Conservation (phyloP, 2,329 filamentous ascomycete species). For the Trichoderma oligosporum region DNA sequence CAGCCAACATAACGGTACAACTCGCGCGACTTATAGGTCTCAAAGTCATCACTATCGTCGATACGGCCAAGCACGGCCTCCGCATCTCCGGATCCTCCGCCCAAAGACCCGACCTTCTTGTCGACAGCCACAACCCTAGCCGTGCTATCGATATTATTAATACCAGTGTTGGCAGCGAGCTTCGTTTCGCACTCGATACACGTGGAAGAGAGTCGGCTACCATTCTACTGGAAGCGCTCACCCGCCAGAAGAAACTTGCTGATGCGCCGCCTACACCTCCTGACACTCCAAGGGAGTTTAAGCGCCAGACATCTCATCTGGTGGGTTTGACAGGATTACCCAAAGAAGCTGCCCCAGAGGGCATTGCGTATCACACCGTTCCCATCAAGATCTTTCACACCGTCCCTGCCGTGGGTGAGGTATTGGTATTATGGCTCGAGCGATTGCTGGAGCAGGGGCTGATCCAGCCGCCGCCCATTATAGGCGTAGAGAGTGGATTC, state of each 20-base stretch:
- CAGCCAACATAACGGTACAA: conserved; percentile 63
- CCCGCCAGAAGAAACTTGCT: conserved; percentile 26
- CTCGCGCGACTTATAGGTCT: conserved; percentile 64
- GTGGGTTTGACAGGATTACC: conserved; percentile 66
- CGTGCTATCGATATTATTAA: conserved; percentile 64
- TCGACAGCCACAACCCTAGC: conserved; percentile 60
- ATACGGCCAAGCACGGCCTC: conserved; percentile 62
- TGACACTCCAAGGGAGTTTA: conserved; percentile 33
- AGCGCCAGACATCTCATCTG: conserved; percentile 48
- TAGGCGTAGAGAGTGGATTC: conserved; percentile 60
- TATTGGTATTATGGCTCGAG: conserved; percentile 64
- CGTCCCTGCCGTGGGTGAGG: conserved; percentile 58
- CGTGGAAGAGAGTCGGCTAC: conserved; percentile 61
- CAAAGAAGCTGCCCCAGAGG: conserved; percentile 45
- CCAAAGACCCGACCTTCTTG: conserved; percentile 56
- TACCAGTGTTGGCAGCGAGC: conserved; percentile 51
- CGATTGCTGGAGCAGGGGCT: conserved; percentile 52
- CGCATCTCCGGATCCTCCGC: conserved; percentile 47
- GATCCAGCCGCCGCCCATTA: conserved; percentile 60
- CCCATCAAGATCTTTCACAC: conserved; percentile 76
- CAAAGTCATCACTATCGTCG: conserved; percentile 62
- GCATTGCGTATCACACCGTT: conserved; percentile 58
- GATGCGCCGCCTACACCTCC: conserved; percentile 36
- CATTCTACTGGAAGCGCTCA: conserved; percentile 53
- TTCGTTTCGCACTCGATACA: conserved; percentile 68